Base-by-base conservation (phyloP, 257 asterid genomes). In the Pogostemon cablin region DNA sequence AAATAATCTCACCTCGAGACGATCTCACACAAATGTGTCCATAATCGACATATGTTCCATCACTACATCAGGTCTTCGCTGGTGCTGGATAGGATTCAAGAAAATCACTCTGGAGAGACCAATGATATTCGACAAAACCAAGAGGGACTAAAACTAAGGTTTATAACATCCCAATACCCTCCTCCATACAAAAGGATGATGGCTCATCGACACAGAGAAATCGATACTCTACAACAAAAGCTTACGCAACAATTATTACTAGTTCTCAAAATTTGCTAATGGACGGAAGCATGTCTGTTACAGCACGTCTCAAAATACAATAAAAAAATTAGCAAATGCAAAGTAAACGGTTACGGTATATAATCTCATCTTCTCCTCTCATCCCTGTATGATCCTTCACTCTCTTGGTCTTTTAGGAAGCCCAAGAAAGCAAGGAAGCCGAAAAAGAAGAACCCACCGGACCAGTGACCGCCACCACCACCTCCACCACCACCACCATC, bases 401-500 rank as follows among this genome's bases (percentile, higher is more conserved):
- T 78, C 72, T 90, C 97, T 78, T 81, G 77, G 78, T 90, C 96
- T 80, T 83, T 92, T 60, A 92, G 67, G 54, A 89, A 73, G 37
- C 95, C 88, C 69, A 92, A 71, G 47, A 92, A 80, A 69, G 88
- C 93, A 77, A 90, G 93, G 69, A 90, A 88, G 7, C 90, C 93
- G 1, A 90, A 90, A 71, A 86, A 78, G 86, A 89, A 89, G 87
- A 87, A 92, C 7, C 98, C 98, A n/a, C 98, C 98, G 0, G 92
- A 82, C 87, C 88, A 91, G 69, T 77, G 69, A 56, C 96, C 93
- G 3, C 98, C 96, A 0, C 98, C 96, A 0, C 95, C 96, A 0
- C 96, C 96, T 0, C 97, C 95, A 0, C 96, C 97, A 0, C 96
- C 98, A 0, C 96, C 98, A 3, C 88, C 98, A 42, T 73, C 98